Conservation (phyloP, 495 filamentous ascomycete species). For the Thermothielavioides terrestris region DNA sequence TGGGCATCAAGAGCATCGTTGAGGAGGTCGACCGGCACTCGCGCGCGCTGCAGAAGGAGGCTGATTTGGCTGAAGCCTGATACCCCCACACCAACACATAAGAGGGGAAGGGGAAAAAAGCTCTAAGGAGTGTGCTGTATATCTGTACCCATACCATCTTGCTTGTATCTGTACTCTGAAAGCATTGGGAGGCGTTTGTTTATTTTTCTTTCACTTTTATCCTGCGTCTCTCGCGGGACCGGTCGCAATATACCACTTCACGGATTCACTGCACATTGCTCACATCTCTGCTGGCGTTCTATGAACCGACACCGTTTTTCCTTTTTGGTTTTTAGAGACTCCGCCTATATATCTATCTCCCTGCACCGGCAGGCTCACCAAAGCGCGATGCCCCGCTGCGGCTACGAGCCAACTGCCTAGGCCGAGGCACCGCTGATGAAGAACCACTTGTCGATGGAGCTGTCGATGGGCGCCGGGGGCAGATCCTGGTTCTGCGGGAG, state of each 20-base stretch:
- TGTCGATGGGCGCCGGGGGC: conserved; percentile 79
- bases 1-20: conserved; percentile 77
- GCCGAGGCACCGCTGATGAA: conserved; percentile 98
- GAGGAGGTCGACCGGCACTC: conserved; percentile 90
- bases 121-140: neutral
- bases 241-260: neutral
- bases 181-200: conserved; percentile 14
- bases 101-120: neutral
- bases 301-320: neutral
- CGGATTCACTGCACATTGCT: neutral
- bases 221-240: neutral
- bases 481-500: conserved; percentile 71
- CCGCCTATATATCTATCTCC: conserved; percentile 1
- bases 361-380: neutral
- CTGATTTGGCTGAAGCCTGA: conserved; percentile 59
- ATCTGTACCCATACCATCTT: conserved; percentile 1
- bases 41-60: conserved; percentile 65
- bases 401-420: too few species aligned
- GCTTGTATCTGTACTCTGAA: neutral
- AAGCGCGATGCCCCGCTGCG: too few species aligned
- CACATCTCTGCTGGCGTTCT: neutral
- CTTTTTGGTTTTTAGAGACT: neutral
- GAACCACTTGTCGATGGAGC: conserved; percentile 99
- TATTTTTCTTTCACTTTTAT: neutral
- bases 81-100: too few species aligned